Evolutionary conservation across 2,329 filamentous ascomycete species (phyloP), one percentile per base, ranked within the genome.

Genomic region (Penicillium griseofulvum): DNA sequence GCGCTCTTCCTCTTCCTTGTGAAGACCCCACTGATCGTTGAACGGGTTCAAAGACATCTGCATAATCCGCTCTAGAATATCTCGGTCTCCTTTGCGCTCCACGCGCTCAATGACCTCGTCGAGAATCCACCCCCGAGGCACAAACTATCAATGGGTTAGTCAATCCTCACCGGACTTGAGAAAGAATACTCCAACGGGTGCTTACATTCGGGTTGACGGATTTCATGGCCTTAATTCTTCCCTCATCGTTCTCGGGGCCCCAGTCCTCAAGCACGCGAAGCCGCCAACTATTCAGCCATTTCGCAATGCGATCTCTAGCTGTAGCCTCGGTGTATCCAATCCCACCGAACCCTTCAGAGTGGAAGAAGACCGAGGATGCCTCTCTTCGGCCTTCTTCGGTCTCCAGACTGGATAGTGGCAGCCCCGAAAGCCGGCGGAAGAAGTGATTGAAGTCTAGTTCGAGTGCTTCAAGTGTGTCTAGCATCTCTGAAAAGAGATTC

Each of bases 371-470:
- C 0, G 80, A 80, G 0, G 92, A 90, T 9, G 80, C 77, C n/a
- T 85, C 79, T 58, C 81, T 82, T 49, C 90, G 79, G 45, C 80
- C 76, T 19, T 87, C 82, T 26, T 87, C 81, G 0, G 85, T 88
- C 28, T 83, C 81, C 7, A 96, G 69, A 5, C 90, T 83, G 0
- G 74, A 74, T 1, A 91, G 58, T 31, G 76, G 82, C 17, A 96
- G 68, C 19, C 76, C 74, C 49, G 87, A 88, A 0, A 99, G 79
- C 9, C 87, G 83, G 37, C 95, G 84, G 81, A 97, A 97, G 71
- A 95, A 94, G 66, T 95, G 89, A 68, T 96, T 90, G 74, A 97
- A 99, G 71, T 99, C 94, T 2, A 99, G 77, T 68, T 95, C 89
- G 17, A 92, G 77, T 1, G 83, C 83, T 70, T 96, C 89, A 74